A percentile compares a stretch with the other conserved stretches of the same genome.
phyloP scores from a whole-genome alignment of 2,329 filamentous ascomycete species.

The Cladorrhinum sp. region DNA sequence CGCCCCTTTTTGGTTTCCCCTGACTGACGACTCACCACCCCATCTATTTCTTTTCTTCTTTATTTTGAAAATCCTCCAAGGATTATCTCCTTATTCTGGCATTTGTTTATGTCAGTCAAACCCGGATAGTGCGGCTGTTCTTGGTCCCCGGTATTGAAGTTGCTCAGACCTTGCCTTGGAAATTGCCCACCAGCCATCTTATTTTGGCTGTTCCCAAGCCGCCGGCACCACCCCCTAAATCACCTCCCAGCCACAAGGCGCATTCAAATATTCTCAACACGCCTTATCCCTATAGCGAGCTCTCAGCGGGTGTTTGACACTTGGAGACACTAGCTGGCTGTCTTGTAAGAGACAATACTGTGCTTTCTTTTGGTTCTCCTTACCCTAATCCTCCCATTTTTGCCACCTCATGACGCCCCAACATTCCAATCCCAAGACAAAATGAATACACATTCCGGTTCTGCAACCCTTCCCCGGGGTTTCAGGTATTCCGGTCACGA shows the following conservation, averaged over 20 bases:
- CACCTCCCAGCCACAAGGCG: neutral
- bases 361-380: neutral
- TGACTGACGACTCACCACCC: conserved; percentile 13
- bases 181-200: conserved; percentile 20
- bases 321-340: neutral
- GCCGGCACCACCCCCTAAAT: conserved; percentile 1
- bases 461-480: conserved; percentile 44
- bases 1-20: conserved; percentile 11
- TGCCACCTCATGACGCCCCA: conserved; percentile 24
- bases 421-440: conserved; percentile 31
- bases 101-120: conserved; percentile 4
- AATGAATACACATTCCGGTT: conserved; percentile 48
- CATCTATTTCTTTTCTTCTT: conserved; percentile 15
- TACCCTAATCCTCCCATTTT: conserved; percentile 9
- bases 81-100: conserved; percentile 10
- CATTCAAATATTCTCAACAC: neutral
- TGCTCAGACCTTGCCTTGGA: conserved; percentile 7
- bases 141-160: neutral
- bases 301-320: conserved; percentile 1
- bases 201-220: conserved; percentile 16
- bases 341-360: neutral
- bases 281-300: conserved; percentile 7
- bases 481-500: conserved; percentile 39
- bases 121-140: conserved; percentile 4
- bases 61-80: conserved; percentile 4